These are phyloP conservation scores for Panicum virgatum DNA, from an alignment of 202 grass and related monocot genomes.

Conservation along the genomic window DNA sequence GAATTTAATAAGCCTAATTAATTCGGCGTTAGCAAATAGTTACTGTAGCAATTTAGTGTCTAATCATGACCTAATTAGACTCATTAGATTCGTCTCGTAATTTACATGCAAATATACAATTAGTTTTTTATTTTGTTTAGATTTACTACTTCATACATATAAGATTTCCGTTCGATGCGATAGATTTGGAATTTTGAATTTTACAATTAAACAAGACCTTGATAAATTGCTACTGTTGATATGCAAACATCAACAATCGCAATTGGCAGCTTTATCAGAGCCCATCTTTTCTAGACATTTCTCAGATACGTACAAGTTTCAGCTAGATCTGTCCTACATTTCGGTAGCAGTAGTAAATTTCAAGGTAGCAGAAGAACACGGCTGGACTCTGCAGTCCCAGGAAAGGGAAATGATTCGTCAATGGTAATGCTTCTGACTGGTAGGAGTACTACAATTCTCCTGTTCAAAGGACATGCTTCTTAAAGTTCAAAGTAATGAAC, in stretches of 20 bases:
- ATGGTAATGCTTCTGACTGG: not conserved
- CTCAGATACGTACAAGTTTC: not conserved
- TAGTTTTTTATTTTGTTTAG: no score
- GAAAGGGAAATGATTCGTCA: slow-evolving; percentile 7
- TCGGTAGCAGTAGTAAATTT: not conserved
- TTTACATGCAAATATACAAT: no score
- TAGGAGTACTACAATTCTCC: not conserved
- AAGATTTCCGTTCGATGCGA: no score
- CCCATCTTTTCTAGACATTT: not conserved
- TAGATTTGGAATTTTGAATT: no score
- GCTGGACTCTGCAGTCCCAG: not conserved
- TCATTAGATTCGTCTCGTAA: no score
- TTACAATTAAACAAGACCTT: no score
- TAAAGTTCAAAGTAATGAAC: not conserved
- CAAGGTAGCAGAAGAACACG: not conserved
- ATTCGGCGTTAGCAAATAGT: no score
- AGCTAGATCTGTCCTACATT: not conserved
- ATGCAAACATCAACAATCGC: not conserved
- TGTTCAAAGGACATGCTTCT: not conserved
- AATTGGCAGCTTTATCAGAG: not conserved
- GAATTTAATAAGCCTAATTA: no score
- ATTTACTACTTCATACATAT: no score
- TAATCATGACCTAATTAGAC: no score
- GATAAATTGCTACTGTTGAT: no score
- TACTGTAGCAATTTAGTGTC: no score